A percentile compares a stretch with the other conserved stretches of the same genome.
Evolutionary conservation across 495 filamentous ascomycete genomes (phyloP).

Genomic region (Lophiostoma macrostomum): DNA sequence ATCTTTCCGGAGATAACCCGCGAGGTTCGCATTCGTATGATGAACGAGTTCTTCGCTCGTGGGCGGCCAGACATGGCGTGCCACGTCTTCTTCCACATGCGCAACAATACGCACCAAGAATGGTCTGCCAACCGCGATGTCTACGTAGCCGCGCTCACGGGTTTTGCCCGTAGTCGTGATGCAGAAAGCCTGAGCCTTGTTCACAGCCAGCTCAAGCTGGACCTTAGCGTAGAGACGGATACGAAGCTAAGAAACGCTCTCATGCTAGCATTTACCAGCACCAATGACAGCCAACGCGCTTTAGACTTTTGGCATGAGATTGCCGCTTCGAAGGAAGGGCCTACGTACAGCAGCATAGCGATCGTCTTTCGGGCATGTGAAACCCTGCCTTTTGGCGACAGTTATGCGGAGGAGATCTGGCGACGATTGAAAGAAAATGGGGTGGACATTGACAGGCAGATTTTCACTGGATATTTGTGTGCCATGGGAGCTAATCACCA

Average conservation of each 20-base stretch:
- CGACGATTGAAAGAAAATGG: slow-evolving; percentile 61
- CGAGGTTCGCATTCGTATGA: slow-evolving; percentile 63
- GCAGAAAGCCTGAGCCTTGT: slow-evolving; percentile 64
- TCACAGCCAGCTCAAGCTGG: slow-evolving; percentile 91
- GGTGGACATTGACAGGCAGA: slow-evolving; percentile 68
- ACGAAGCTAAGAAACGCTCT: slow-evolving; percentile 75
- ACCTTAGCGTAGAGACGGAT: slow-evolving; percentile 69
- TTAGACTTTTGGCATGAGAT: slow-evolving; percentile 82
- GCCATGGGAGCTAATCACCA: slow-evolving; percentile 68
- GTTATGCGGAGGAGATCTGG: slow-evolving; percentile 71
- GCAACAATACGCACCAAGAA: slow-evolving; percentile 53
- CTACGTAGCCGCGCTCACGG: slow-evolving; percentile 74
- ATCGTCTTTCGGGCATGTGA: slow-evolving; percentile 78
- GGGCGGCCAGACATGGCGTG: slow-evolving; percentile 75
- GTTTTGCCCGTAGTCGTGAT: slow-evolving; percentile 64
- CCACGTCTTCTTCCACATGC: slow-evolving; percentile 87
- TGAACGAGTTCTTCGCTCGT: slow-evolving; percentile 79
- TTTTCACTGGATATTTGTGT: slow-evolving; percentile 72
- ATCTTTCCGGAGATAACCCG: slow-evolving; percentile 73
- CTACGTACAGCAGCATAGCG: slow-evolving; percentile 70
- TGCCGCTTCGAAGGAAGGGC: slow-evolving; percentile 71
- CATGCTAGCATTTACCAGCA: slow-evolving; percentile 78
- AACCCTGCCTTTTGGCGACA: slow-evolving; percentile 55
- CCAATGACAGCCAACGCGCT: slow-evolving; percentile 59
- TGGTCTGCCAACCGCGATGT: slow-evolving; percentile 65